These are phyloP conservation scores for Acmispon strigosus DNA, from an alignment of 306 rosid species.

Conservation along the genomic window DNA sequence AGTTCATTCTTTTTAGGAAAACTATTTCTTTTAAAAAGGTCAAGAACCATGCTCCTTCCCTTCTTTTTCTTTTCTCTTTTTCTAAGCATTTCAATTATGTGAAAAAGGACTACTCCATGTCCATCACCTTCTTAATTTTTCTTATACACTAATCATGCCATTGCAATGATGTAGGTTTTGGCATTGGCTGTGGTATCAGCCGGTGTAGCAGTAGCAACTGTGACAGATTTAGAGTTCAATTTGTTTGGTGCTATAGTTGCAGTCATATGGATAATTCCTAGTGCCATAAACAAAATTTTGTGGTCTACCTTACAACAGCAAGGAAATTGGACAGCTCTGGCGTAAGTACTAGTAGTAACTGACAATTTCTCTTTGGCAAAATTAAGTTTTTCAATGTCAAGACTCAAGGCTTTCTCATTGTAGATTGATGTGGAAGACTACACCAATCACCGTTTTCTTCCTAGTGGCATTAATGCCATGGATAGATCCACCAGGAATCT, in stretches of 20 bases:
- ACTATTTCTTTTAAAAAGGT: conserved; percentile 65
- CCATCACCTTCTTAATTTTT: neutral
- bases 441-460: conserved; percentile 77
- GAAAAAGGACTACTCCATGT: neutral
- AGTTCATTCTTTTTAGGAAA: conserved; percentile 67
- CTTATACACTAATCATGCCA: conserved; percentile 1
- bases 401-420: conserved; percentile 16
- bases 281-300: conserved; percentile 77
- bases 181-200: conserved; percentile 61
- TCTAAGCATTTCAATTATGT: neutral
- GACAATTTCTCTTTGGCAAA: neutral
- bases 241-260: conserved; percentile 68
- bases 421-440: conserved; percentile 95
- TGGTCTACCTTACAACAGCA: conserved; percentile 88
- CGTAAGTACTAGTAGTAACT: conserved; percentile 38
- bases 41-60: neutral
- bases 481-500: conserved; percentile 94
- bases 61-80: neutral
- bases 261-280: conserved; percentile 74
- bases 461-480: conserved; percentile 86
- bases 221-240: conserved; percentile 87
- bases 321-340: conserved; percentile 90
- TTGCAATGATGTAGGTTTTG: conserved; percentile 57
- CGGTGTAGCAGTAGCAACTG: conserved; percentile 89
- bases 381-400: neutral